Base-by-base conservation (phyloP, 768 basidiomycete species). In the Stropharia rugosoannulata region DNA sequence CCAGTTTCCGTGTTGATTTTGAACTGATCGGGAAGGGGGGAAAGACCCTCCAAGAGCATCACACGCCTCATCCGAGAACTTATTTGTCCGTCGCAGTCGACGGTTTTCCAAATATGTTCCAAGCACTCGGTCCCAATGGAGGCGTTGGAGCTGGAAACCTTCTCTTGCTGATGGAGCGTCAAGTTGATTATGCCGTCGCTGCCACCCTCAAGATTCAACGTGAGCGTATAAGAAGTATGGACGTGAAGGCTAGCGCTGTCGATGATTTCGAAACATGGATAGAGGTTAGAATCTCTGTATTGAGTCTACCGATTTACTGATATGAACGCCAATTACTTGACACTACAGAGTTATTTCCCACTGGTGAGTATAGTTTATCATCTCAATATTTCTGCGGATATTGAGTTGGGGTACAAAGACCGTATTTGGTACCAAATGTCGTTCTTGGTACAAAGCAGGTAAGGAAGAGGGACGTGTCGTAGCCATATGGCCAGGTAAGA, bases 91-190 rank as follows among this genome's bases (percentile, higher is more conserved):
- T 87, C 32, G 77, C 80, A 18, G 76, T 82, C 16, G 81, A 85
- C 45, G 83, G 81, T 7, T 87, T 87, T 68, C 87, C 87, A n/a
- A 88, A 86, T 67, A 82, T 79, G 78, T 87, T 87, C 73, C 72
- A 78, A 51, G 63, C 71, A 16, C 62, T 81, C 9, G 85, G 86
- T 0, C 85, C 86, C 2, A 86, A 85, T 63, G 73, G 82, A 0
- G 75, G 61, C 7, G 76, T 85, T 13, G 83, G 81, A 2, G 73
- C 79, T 0, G 83, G 85, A 0, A 81, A 80, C 13, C 66, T 87
- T n/a, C 63, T 86, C 2, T 66, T 81, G 18, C 38, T 87, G 0
- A 72, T 84, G 36, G 85, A 87, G 66, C 69, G 75, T 11, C 77
- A 85, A 59, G 76, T 84, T 5, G 80, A 81, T 29, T 87, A 86